phyloP scores from a whole-genome alignment of 345 rosid genomes.

The Gossypium longicalyx region DNA sequence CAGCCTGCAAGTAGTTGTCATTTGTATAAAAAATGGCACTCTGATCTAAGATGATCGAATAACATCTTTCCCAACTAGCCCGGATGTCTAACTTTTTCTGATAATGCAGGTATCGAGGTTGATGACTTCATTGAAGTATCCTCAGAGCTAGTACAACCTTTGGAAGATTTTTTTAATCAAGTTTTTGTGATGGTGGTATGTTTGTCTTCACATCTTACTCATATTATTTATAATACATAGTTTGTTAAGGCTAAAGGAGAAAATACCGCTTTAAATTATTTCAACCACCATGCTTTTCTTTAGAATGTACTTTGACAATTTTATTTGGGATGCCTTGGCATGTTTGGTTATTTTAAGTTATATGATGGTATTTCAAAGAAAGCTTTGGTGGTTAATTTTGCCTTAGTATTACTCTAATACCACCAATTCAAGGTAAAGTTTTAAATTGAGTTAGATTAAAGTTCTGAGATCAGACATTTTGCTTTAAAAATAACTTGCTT shows the following conservation, averaged over 20 bases:
- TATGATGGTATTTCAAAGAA: background rate
- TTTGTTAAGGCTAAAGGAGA: background rate
- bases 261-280: background rate
- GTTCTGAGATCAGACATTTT: background rate
- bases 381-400: background rate
- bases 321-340: background rate
- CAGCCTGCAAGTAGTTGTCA: background rate
- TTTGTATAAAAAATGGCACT: background rate
- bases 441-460: background rate
- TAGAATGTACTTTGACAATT: background rate
- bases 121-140: conserved; percentile 76
- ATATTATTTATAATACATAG: background rate
- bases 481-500: background rate
- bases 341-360: background rate
- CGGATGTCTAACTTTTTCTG: background rate
- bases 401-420: background rate
- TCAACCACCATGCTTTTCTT: background rate
- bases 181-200: conserved; percentile 99
- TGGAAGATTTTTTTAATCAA: conserved; percentile 81
- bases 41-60: background rate
- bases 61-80: background rate
- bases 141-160: conserved; percentile 56
- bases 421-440: background rate
- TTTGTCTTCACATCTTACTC: conserved; percentile 14
- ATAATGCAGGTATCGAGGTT: conserved; percentile 55